These are phyloP conservation scores for Salvia splendens DNA, from an alignment of 257 asterid genomes.

Conservation along the genomic window DNA sequence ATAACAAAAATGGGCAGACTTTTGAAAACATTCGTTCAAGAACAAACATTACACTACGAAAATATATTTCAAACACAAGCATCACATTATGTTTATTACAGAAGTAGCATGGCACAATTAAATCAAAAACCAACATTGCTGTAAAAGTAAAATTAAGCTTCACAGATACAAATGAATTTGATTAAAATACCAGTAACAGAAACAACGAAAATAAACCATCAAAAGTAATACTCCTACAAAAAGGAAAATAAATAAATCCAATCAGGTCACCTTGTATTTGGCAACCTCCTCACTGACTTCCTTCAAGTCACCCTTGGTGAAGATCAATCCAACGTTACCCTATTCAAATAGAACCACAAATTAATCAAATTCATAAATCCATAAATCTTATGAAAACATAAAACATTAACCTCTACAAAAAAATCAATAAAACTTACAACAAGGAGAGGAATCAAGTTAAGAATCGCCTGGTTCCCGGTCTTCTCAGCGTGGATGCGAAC, in stretches of 20 bases:
- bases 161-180: no score
- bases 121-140: no score
- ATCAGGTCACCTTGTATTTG: slow-evolving; percentile 68
- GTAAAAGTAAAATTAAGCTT: not conserved
- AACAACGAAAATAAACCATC: not conserved
- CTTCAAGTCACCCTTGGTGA: slow-evolving; percentile 95
- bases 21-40: no score
- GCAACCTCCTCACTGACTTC: slow-evolving; percentile 97
- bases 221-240: not conserved
- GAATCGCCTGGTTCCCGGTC: slow-evolving; percentile 65
- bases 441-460: slow-evolving; percentile 81
- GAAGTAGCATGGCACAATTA: no score
- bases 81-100: no score
- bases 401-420: not conserved
- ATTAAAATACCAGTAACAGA: not conserved
- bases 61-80: no score
- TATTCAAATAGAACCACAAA: slow-evolving; percentile 11
- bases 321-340: slow-evolving; percentile 97
- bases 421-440: slow-evolving; percentile 49
- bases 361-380: no score
- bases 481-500: slow-evolving; percentile 80
- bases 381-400: not conserved
- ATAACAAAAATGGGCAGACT: no score
- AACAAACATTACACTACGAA: no score
- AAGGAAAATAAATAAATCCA: not conserved